phyloP scores from a whole-genome alignment of 179 eudicot species.

The Kewa caespitosa region DNA sequence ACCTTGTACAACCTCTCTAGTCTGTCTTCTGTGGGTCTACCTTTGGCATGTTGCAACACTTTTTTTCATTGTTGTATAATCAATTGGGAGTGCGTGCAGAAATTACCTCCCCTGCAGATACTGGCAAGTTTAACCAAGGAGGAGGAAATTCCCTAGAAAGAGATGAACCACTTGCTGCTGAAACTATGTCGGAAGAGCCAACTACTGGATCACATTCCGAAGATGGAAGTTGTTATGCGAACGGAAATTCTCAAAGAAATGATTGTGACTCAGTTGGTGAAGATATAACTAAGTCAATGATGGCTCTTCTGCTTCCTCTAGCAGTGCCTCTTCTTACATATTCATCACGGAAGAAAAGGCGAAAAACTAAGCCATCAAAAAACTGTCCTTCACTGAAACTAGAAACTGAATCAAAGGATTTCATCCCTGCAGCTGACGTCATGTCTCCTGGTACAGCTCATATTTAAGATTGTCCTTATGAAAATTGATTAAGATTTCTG shows the following conservation, averaged over 20 bases:
- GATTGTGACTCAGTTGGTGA: conserved; percentile 66
- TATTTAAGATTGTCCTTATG: conserved; percentile 14
- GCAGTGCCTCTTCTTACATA: conserved; percentile 84
- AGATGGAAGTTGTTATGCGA: conserved; percentile 35
- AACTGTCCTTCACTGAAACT: conserved; percentile 20
- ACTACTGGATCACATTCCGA: conserved; percentile 42
- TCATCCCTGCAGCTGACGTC: conserved; percentile 19
- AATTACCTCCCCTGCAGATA: conserved; percentile 24
- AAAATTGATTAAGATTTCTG: conserved; percentile 10
- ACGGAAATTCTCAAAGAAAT: conserved; percentile 49
- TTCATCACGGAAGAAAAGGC: conserved; percentile 65
- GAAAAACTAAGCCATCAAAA: conserved; percentile 31
- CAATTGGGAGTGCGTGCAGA: conserved; percentile 36
- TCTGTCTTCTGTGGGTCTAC: conserved; percentile 1
- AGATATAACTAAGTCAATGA: conserved; percentile 73
- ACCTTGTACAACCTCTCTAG: not conserved
- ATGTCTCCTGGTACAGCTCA: conserved; percentile 44
- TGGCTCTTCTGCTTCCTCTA: conserved; percentile 76
- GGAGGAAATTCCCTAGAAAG: conserved; percentile 25
- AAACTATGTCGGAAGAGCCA: conserved; percentile 31
- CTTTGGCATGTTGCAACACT: not conserved
- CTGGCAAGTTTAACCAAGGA: conserved; percentile 16
- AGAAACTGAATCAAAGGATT: conserved; percentile 27
- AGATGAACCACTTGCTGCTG: conserved; percentile 34
- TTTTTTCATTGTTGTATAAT: not conserved